These are phyloP conservation scores for Aspergillus texensis DNA, from an alignment of 2,329 filamentous ascomycete species.

Conservation along the genomic window DNA sequence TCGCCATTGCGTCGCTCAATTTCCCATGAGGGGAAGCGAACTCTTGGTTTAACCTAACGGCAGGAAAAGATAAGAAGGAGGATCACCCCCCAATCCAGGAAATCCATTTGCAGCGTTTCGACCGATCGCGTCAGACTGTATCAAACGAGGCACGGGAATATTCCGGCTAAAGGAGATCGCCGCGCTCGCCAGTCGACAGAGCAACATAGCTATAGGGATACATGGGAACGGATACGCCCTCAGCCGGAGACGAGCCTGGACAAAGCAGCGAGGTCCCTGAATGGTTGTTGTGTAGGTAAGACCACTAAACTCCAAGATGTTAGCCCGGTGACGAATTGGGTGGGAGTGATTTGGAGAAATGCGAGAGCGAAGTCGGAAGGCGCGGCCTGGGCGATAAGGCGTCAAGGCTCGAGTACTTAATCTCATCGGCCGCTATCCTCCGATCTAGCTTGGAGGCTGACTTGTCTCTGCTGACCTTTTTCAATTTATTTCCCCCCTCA, in stretches of 20 bases:
- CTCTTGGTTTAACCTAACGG: neutral
- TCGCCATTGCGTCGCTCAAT: neutral
- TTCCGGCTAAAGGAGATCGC: neutral
- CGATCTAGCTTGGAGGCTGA: neutral
- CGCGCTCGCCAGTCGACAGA: neutral
- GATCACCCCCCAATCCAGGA: neutral
- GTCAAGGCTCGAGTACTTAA: constrained; percentile 11
- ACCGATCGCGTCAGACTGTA: neutral
- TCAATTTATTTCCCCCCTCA: neutral
- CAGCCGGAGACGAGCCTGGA: neutral
- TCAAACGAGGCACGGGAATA: neutral
- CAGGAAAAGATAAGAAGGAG: constrained; percentile 1
- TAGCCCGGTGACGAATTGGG: neutral
- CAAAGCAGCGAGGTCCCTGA: neutral
- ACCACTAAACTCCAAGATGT: constrained; percentile 7
- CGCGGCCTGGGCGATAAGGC: constrained; percentile 15
- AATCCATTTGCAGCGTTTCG: neutral
- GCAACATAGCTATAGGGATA: neutral
- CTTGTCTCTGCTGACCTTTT: too few relatives aligned
- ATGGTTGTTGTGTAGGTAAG: neutral
- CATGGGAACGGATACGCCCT: neutral
- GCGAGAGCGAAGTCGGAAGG: constrained; percentile 15
- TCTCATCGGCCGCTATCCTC: constrained; percentile 6
- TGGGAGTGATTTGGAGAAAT: neutral
- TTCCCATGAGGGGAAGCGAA: neutral